Base-by-base conservation (phyloP, 139 green algal genomes). In the Haematococcus sp. region DNA sequence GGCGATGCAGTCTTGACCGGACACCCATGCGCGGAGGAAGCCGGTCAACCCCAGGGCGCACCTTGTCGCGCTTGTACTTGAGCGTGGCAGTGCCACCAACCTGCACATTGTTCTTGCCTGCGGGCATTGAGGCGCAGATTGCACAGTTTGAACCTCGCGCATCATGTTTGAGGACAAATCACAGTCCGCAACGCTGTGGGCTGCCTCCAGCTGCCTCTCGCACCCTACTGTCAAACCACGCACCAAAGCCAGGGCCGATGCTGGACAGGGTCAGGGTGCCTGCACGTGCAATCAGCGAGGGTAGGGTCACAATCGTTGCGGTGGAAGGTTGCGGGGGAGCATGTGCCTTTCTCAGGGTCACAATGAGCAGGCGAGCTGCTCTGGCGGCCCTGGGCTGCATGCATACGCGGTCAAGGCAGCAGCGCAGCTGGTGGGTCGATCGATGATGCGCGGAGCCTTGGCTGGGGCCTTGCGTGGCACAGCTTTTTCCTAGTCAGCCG, bases 221-320 rank as follows among this genome's bases (percentile, higher is more conserved):
- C n/a, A n/a, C n/a, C n/a, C n/a, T n/a, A 11, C 7, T 49, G 7
- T 7, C 40, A 49, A 19, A 11, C 40, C 11, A 11, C 40, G 58
- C n/a, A 30, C n/a, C 28, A 30, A 65, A 65, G 23, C 58, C 58
- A 65, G 58, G 58, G n/a, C 58, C 58, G 58, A 65, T 28, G 58
- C 17, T 40, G 11, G 28, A 40, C 23, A 65, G 30, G 58, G 58
- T 40, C 58, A 65, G 11, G 11, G 58, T 35, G 58, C n/a, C 58
- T 65, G 58, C 58, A 34, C 15, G 58, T 34, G 25, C 52, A 20
- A n/a, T n/a, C n/a, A n/a, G n/a, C n/a, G n/a, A n/a, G n/a, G n/a
- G n/a, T n/a, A n/a, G n/a, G n/a, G n/a, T n/a, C n/a, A n/a, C n/a
- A n/a, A n/a, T n/a, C n/a, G 23, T 35, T 22, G 15, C 9, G 17